Evolutionary conservation across 441 rosid species (phyloP).

Genomic region (Croton laevigatus): DNA sequence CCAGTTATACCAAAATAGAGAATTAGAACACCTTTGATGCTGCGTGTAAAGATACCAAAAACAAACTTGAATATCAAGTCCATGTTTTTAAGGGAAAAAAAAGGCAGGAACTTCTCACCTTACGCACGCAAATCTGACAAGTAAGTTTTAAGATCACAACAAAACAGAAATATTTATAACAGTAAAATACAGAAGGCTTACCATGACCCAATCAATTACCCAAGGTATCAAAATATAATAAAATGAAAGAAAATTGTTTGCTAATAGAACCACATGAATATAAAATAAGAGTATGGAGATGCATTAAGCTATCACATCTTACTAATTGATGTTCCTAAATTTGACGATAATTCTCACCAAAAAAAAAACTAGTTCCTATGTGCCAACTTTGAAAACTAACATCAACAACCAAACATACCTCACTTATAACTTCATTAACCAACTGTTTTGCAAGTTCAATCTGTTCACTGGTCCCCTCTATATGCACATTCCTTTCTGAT

Average conservation of each 20-base stretch:
- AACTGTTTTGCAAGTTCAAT: constrained; percentile 86
- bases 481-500: constrained; percentile 69
- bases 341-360: constrained; percentile 4
- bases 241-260: not conserved
- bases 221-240: not conserved
- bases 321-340: not conserved
- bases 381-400: constrained; percentile 27
- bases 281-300: not conserved
- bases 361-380: constrained; percentile 13
- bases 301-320: not conserved
- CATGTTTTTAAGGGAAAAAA: too few species aligned
- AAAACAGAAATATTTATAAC: constrained; percentile 1
- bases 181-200: not conserved
- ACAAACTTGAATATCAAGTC: not conserved
- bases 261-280: too few species aligned
- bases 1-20: not conserved
- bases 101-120: not conserved
- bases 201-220: too few species aligned
- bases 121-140: not conserved
- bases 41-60: not conserved
- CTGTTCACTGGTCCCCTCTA: constrained; percentile 94
- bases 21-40: not conserved
- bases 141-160: not conserved
- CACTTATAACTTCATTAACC: constrained; percentile 91
- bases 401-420: constrained; percentile 66